Base-by-base conservation (phyloP, 129 eudicot genomes). In the Pseudognaphalium luteoalbum region DNA sequence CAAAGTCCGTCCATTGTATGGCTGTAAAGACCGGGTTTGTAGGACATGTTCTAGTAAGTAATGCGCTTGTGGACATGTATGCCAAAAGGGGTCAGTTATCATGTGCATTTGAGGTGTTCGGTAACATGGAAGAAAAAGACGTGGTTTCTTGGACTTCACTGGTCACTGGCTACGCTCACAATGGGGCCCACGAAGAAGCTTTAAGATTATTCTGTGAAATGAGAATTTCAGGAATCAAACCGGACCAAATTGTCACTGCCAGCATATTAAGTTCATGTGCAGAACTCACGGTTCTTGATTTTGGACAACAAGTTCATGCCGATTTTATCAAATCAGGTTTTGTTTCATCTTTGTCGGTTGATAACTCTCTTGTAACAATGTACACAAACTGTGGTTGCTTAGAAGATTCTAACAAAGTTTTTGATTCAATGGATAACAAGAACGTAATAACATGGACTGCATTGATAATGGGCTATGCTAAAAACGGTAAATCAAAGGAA, bases 101-200 rank as follows among this genome's bases (percentile, higher is more conserved):
- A 33, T 66, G 81, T 66, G 96, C 96, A 1, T 67, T 80, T 58
- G 59, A 77, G 72, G 72, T 87, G 59, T 91, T 91, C 19, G 70
- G 79, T 75, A 61, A 70, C 14, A 79, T 89, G 82, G 28, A 21
- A 20, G 84, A 83, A 32, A 89, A 78, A 80, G 97, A 91, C 41
- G 88, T 91, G 50, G 86, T 91, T 56, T 91, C 97, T 3, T 91
- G 97, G 97, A 91, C 96, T 22, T 91, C 96, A 35, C 70, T 91
- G 28, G 77, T 89, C 78, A 87, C 86, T 0, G 95, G 97, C 52
- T 89, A 76, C 54, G 79, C 92, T 39, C 89, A 85, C 78, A 88
- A 84, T 66, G 64, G 70, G 7, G 77, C 74, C 69, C 79, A 87
- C 30, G 88, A 85, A 61, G 83, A 86, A 75, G 90, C 96, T 71